Base-by-base conservation (phyloP, 768 basidiomycete genomes). In the Strobilomyces confusus region DNA sequence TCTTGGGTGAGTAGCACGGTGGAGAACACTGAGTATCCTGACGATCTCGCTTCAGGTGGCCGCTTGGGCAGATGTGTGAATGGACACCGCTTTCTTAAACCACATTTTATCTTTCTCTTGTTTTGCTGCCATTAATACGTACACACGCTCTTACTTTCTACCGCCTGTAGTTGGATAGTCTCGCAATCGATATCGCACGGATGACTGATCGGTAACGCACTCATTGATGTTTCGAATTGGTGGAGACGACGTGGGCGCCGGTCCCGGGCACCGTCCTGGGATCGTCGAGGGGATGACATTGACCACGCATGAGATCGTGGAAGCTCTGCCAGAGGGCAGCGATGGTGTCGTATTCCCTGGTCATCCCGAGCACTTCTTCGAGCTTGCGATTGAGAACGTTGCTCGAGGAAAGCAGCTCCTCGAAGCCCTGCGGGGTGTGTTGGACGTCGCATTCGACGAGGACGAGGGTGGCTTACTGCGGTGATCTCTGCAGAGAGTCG, bases 341-440 rank as follows among this genome's bases (percentile, higher is more conserved):
- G 38, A 95, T 91, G 3, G 88, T 93, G 47, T 87, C 82, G 67
- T 95, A 94, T 75, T 95, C 94, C 53, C 84, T 85, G 6, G 94
- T 93, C 82, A 95, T 95, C 11, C 90, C 90, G 23, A 87, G 73
- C 2, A 94, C 92, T 66, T 97, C 92, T 69, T 98, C 94, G 17
- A 95, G 79, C 65, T 92, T 94, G 57, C 93, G 83, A 67, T 95
- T 95, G 20, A 94, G 73, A 25, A 80, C 81, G 63, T 98, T 98
- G 54, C 87, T 86, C 9, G 89, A 84, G 5, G 86, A 86, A 17
- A 98, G 73, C 4, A 95, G 69, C 56, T 93, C 89, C 64, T 95
- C 94, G 63, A 95, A 95, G 19, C 86, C 89, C 93, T 89, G 61
- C 17, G 51, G 25, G 37, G 51, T n/a, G n/a, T n/a, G n/a, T n/a